A percentile compares a stretch with the other conserved stretches of the same genome.
Conservation (phyloP, 2,329 filamentous ascomycete genomes). For the Blastomyces percursus region DNA sequence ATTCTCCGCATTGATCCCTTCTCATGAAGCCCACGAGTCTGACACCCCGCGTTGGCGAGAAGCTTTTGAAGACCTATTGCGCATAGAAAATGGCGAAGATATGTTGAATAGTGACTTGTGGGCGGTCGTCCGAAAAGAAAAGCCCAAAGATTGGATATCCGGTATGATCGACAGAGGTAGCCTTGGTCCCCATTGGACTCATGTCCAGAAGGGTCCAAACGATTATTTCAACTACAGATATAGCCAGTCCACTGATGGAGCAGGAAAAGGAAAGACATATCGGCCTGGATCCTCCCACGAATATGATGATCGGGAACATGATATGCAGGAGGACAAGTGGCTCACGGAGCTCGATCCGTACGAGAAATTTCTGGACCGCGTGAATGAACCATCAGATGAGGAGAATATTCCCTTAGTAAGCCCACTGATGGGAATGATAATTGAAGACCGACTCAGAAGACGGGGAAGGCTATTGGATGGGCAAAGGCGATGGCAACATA, state of each 20-base stretch:
- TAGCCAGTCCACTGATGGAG: not conserved
- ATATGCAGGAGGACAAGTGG: slow-evolving; percentile 18
- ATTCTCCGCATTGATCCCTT: slow-evolving; percentile 23
- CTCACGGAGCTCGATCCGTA: slow-evolving; percentile 45
- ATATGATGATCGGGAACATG: slow-evolving; percentile 21
- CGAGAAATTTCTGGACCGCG: slow-evolving; percentile 37
- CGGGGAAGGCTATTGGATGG: slow-evolving; percentile 17
- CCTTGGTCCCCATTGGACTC: slow-evolving; percentile 31
- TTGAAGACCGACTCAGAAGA: slow-evolving; percentile 23
- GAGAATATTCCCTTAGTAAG: slow-evolving; percentile 24
- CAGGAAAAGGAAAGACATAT: slow-evolving; percentile 9
- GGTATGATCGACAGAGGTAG: slow-evolving; percentile 33
- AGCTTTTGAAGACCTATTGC: slow-evolving; percentile 50
- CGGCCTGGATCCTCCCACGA: slow-evolving; percentile 22
- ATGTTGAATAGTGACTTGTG: slow-evolving; percentile 28
- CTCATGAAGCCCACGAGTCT: slow-evolving; percentile 25
- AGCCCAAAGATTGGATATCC: slow-evolving; percentile 31
- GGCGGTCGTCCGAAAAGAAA: slow-evolving; percentile 20
- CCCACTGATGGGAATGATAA: slow-evolving; percentile 26
- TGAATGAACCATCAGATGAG: slow-evolving; percentile 24
- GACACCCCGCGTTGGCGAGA: slow-evolving; percentile 41
- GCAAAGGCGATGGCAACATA: slow-evolving; percentile 8
- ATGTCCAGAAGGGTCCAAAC: slow-evolving; percentile 17
- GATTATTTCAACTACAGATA: slow-evolving; percentile 11
- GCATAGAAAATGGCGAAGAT: slow-evolving; percentile 35